Base-by-base conservation (phyloP, 306 rosid genomes). In the Cercis canadensis region DNA sequence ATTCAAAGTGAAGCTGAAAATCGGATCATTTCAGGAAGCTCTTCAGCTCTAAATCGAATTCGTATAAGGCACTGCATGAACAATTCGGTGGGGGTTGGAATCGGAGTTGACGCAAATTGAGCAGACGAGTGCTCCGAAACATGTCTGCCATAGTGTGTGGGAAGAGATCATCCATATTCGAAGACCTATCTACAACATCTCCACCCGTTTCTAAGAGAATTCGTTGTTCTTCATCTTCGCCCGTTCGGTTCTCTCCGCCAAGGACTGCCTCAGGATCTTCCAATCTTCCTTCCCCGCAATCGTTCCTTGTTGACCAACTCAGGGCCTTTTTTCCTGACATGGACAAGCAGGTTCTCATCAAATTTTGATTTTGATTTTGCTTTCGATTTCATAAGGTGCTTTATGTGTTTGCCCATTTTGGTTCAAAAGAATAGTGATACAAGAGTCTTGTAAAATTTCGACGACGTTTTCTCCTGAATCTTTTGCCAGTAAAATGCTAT, bases 91-190 rank as follows among this genome's bases (percentile, higher is more conserved):
- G 69, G 51, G 71, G 16, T 50, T 12, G 66, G 57, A 49, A 56
- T 73, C 66, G 84, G 84, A 57, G 62, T 52, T 43, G 71, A 79
- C 54, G 67, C 79, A 56, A 58, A 72, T 39, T 67, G 87, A 79
- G 83, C 82, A 81, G 85, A 83, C 17, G 76, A 75, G 85, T 56
- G 82, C 73, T 56, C 72, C 85, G 69, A 84, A 92, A 85, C 88
- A 92, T 92, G 97, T 92, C 97, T 92, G 97, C 97, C 84, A 70
- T 89, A 43, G 90, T 92, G 90, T 92, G 93, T 56, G 97, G 97
- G 68, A 92, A 92, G 97, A 92, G 97, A 89, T 92, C 97, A 19
- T 52, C 74, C 76, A 83, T 92, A 36, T 92, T 92, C 84, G 90
- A 89, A 77, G 92, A 88, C 46, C 78, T 82, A 41, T 83, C 87